Evolutionary conservation across 495 filamentous ascomycete species (phyloP), one percentile per base, ranked within the genome.

Genomic region (Neurospora sp.): DNA sequence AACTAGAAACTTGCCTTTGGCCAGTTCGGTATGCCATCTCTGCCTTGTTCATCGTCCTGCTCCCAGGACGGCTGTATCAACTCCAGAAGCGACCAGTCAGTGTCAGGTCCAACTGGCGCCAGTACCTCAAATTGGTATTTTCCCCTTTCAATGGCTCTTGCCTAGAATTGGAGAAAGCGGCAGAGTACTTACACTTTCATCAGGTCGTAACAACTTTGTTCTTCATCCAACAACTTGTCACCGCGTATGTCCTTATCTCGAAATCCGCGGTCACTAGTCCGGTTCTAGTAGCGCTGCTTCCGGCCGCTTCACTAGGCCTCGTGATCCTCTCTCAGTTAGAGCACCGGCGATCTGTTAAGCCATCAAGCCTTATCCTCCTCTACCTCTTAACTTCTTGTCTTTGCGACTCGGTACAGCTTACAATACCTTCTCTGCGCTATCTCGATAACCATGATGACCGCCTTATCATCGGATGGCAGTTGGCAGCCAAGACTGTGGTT

Each of bases 361-460:
- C 77, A 5, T 77, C 77, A 11, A 71, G 72, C 69, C 70, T 75
- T 7, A 70, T 72, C 15, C 39, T 69, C 5, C 8, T 74, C 4
- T 78, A 78, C 45, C 74, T 78, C 11, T 40, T 76, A 11, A 42
- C 48, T 6, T 71, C 73, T 19, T 31, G 69, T 31, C 15, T 74
- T 3, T 71, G 38, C 69, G 76, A 79, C 36, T 24, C 19, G 15
- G 17, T 79, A 10, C 28, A 71, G 15, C 62, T 79, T 15, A 75
- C 69, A 5, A 43, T 43, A 3, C 77, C 74, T 19, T 37, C 73
- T 62, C n/a, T 19, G 7, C 54, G 69, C 0, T 31, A 24, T 38
- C 19, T 36, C 37, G 39, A 5, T 5, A 28, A 39, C 9, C 54
- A 21, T 5, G 24, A 28, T 0, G 70, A n/a, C 11, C 45, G 69